These are phyloP conservation scores for Zasmidium angulare DNA, from an alignment of 2,329 filamentous ascomycete species.

Conservation along the genomic window DNA sequence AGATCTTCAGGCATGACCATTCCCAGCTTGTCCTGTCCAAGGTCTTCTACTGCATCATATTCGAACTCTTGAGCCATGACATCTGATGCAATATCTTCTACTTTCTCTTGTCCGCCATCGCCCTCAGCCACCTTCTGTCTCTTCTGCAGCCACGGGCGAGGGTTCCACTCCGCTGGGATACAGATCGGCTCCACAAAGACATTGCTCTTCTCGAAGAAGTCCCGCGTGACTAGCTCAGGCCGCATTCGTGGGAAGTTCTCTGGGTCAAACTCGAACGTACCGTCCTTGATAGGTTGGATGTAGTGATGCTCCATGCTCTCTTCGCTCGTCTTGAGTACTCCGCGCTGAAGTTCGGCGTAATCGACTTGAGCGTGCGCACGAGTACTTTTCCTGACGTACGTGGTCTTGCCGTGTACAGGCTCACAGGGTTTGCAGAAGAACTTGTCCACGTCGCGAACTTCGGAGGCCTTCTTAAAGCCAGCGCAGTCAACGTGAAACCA, in stretches of 20 bases:
- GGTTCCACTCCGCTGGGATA: constrained; percentile 63
- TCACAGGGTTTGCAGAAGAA: constrained; percentile 64
- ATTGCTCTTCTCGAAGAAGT: constrained; percentile 62
- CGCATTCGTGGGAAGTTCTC: constrained; percentile 65
- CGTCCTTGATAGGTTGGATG: constrained; percentile 66
- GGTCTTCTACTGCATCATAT: constrained; percentile 53
- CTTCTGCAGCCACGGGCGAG: constrained; percentile 45
- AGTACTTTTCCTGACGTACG: constrained; percentile 65
- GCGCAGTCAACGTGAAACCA: constrained; percentile 70
- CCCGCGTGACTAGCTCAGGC: constrained; percentile 62
- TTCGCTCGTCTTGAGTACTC: constrained; percentile 63
- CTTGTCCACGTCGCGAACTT: constrained; percentile 66
- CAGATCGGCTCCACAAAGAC: constrained; percentile 68
- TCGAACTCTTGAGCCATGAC: constrained; percentile 43
- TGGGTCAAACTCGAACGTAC: constrained; percentile 59
- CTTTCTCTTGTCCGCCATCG: constrained; percentile 26
- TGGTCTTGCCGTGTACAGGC: constrained; percentile 61
- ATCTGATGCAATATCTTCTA: constrained; percentile 28
- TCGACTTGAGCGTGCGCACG: constrained; percentile 66
- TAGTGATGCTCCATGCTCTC: constrained; percentile 67
- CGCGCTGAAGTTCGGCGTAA: constrained; percentile 67
- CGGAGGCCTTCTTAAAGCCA: constrained; percentile 63
- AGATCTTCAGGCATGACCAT: constrained; percentile 67
- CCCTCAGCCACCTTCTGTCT: neutral
- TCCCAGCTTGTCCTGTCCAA: constrained; percentile 64